Evolutionary conservation across 805 yeast species (phyloP).

Genomic region (Monosporozyma solicola): DNA sequence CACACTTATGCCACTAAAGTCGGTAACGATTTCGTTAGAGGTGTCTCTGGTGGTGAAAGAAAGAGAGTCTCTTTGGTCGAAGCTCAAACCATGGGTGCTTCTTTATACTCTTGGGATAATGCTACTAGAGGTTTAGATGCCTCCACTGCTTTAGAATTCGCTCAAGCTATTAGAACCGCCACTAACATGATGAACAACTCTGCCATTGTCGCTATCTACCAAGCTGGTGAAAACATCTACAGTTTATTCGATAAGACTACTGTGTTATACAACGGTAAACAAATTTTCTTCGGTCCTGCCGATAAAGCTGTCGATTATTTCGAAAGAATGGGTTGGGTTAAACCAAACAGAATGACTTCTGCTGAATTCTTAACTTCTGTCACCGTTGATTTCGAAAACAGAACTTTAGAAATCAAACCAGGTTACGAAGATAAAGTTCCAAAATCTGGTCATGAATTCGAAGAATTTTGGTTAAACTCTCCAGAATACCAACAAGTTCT

Average conservation of each 20-base stretch:
- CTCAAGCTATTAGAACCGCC: slow-evolving; percentile 49
- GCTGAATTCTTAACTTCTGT: slow-evolving; percentile 60
- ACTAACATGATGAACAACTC: slow-evolving; percentile 48
- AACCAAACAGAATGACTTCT: slow-evolving; percentile 57
- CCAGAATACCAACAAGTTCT: slow-evolving; percentile 39
- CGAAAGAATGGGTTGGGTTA: slow-evolving; percentile 50
- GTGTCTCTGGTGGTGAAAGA: slow-evolving; percentile 67
- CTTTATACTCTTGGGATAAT: slow-evolving; percentile 57
- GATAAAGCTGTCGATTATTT: slow-evolving; percentile 46
- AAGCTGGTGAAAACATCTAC: slow-evolving; percentile 58
- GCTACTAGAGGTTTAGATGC: slow-evolving; percentile 67
- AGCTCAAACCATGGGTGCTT: slow-evolving; percentile 45
- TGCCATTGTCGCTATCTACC: slow-evolving; percentile 60
- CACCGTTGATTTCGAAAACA: slow-evolving; percentile 53
- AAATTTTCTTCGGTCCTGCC: slow-evolving; percentile 51
- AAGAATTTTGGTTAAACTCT: slow-evolving; percentile 50
- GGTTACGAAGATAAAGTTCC: slow-evolving; percentile 49
- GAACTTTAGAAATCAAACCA: slow-evolving; percentile 35
- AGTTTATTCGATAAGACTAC: slow-evolving; percentile 53
- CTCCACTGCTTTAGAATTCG: slow-evolving; percentile 60
- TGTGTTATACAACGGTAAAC: slow-evolving; percentile 51
- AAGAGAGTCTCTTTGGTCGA: slow-evolving; percentile 66
- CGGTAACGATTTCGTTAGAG: slow-evolving; percentile 60
- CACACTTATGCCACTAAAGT: slow-evolving; percentile 57
- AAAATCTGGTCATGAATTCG: slow-evolving; percentile 47